phyloP scores from a whole-genome alignment of 345 rosid genomes.

The Excoecaria cochinchinensis region DNA sequence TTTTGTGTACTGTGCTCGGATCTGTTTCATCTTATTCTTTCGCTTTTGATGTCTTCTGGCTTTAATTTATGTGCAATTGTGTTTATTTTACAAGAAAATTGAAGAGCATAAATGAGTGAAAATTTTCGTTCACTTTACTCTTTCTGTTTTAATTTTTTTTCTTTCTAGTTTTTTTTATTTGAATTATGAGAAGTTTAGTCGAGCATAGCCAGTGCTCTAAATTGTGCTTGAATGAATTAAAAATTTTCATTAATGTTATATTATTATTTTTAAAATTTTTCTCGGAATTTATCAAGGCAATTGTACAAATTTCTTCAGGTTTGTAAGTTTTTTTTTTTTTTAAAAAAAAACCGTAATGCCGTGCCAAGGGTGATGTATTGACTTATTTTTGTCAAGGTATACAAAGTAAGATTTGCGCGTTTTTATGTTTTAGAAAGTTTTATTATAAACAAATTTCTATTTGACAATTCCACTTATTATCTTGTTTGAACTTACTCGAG shows the following conservation, averaged over 20 bases:
- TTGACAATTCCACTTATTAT: not conserved
- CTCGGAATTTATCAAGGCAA: not conserved
- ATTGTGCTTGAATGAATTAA: not conserved
- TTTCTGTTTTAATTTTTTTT: not conserved
- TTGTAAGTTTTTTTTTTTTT: not conserved
- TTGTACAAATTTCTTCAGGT: not conserved
- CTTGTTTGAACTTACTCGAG: not conserved
- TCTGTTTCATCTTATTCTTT: not conserved
- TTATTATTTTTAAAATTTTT: not conserved
- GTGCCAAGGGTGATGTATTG: constrained; percentile 5
- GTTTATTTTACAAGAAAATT: not conserved
- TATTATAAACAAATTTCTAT: not conserved
- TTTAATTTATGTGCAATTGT: not conserved
- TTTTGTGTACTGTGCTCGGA: not conserved
- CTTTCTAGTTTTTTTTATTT: not conserved
- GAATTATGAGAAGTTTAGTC: not conserved
- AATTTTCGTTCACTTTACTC: too few species aligned
- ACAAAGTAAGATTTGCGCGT: not conserved
- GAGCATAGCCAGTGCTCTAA: not conserved
- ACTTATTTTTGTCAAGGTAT: constrained; percentile 6
- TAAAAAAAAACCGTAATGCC: not conserved
- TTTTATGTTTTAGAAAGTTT: not conserved
- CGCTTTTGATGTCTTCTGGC: not conserved
- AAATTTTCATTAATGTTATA: too few species aligned
- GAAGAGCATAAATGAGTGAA: too few species aligned